Evolutionary conservation across 2,329 filamentous ascomycete species (phyloP).

Genomic region (Alternaria tenuissima): DNA sequence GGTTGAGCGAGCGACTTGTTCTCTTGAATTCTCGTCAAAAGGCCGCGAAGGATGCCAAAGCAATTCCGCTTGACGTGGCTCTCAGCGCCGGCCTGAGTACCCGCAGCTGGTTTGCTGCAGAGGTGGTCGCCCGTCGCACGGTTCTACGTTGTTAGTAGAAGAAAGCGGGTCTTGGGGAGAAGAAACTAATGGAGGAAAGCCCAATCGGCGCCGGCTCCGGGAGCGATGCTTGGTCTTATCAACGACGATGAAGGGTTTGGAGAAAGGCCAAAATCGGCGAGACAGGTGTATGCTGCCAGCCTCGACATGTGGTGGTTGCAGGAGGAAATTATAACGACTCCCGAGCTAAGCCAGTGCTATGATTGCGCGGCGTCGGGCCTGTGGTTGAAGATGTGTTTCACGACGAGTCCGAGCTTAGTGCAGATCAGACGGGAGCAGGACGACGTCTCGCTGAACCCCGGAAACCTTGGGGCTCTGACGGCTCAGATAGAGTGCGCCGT

Average conservation of each 20-base stretch:
- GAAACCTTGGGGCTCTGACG: slow-evolving; percentile 1
- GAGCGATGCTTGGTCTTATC: neutral
- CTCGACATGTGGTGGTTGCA: slow-evolving; percentile 1
- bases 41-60: neutral
- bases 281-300: neutral
- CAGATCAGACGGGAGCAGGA: slow-evolving; percentile 40
- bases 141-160: slow-evolving; percentile 13
- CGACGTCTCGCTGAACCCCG: slow-evolving; percentile 26
- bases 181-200: neutral
- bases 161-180: slow-evolving; percentile 19
- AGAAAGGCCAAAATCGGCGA: slow-evolving; percentile 11
- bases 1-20: neutral
- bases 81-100: slow-evolving; percentile 1
- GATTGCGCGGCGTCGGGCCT: neutral
- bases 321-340: neutral
- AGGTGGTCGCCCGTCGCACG: slow-evolving; percentile 8
- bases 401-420: slow-evolving; percentile 21
- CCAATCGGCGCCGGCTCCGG: slow-evolving; percentile 14
- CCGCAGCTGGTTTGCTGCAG: neutral
- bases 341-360: neutral
- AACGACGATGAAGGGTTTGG: neutral
- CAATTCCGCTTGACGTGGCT: slow-evolving; percentile 2
- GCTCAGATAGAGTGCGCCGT: slow-evolving; percentile 14
- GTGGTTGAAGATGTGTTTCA: slow-evolving; percentile 28
- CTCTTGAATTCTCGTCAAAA: neutral